Conservation (phyloP, 495 filamentous ascomycete genomes). For the Lichenothelia convexa region DNA sequence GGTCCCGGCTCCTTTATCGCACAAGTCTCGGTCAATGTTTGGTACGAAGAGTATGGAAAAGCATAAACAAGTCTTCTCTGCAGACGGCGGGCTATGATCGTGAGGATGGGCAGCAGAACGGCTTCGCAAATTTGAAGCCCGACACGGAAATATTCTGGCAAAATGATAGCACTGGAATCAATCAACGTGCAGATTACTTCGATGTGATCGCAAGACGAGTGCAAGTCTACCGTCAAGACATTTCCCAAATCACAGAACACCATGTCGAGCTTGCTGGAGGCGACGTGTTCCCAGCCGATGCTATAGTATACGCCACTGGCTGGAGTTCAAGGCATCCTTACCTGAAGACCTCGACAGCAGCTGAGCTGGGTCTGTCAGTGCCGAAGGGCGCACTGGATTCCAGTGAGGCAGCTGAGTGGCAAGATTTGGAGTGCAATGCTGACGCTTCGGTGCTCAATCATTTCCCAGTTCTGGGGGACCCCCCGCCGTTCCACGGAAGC, state of each 20-base stretch:
- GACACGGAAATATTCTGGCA: slow-evolving; percentile 24
- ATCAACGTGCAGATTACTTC: slow-evolving; percentile 23
- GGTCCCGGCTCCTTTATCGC: slow-evolving; percentile 17
- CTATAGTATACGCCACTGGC: slow-evolving; percentile 24
- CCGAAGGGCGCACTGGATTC: neutral
- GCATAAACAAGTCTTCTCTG: slow-evolving; percentile 1
- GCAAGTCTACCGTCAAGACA: slow-evolving; percentile 19
- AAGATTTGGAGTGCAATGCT: neutral
- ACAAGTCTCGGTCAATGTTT: slow-evolving; percentile 13
- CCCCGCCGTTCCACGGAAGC: slow-evolving; percentile 10
- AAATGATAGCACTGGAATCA: slow-evolving; percentile 19
- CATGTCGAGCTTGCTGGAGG: slow-evolving; percentile 13
- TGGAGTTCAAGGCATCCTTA: slow-evolving; percentile 17
- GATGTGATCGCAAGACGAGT: slow-evolving; percentile 23
- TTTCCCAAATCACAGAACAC: slow-evolving; percentile 9
- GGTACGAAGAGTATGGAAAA: slow-evolving; percentile 13
- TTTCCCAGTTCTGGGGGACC: slow-evolving; percentile 19
- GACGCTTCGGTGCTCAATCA: slow-evolving; percentile 10
- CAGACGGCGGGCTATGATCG: slow-evolving; percentile 8
- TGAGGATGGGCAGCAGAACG: slow-evolving; percentile 10
- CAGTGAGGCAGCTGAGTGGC: neutral
- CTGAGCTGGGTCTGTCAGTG: slow-evolving; percentile 18
- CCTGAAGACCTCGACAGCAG: slow-evolving; percentile 7
- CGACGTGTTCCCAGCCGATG: slow-evolving; percentile 17
- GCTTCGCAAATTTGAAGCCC: slow-evolving; percentile 19